These are phyloP conservation scores for Liquidambar formosana DNA, from an alignment of 164 flowering plant species.

Conservation along the genomic window DNA sequence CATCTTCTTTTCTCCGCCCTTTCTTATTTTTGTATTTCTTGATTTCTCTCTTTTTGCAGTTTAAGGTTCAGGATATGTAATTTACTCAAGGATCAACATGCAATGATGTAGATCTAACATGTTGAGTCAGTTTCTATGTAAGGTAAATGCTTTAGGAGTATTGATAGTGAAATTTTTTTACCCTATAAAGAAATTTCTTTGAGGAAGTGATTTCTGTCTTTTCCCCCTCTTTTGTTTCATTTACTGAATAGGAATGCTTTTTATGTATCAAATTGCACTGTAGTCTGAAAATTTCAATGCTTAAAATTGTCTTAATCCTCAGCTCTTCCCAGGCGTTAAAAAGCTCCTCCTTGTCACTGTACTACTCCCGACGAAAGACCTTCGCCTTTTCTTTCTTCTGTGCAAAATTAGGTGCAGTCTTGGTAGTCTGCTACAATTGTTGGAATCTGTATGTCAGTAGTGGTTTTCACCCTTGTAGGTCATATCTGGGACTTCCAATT, in stretches of 20 bases:
- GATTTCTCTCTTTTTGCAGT: slow-evolving; percentile 17
- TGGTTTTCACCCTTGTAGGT: no score
- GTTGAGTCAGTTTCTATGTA: slow-evolving; percentile 15
- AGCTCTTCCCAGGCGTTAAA: no score
- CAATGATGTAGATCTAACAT: slow-evolving; percentile 29
- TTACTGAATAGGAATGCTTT: not conserved
- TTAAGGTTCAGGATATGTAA: slow-evolving; percentile 26
- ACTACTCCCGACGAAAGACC: no score
- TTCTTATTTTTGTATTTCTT: slow-evolving; percentile 6
- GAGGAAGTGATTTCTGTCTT: not conserved
- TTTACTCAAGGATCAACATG: slow-evolving; percentile 22
- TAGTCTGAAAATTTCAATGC: no score
- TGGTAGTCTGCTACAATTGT: no score
- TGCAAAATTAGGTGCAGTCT: no score
- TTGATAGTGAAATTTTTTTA: slow-evolving; percentile 1
- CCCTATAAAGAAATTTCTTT: not conserved
- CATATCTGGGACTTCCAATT: no score
- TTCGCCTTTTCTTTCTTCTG: no score
- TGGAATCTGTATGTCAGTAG: no score
- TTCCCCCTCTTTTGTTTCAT: not conserved
- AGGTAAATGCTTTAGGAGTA: slow-evolving; percentile 21
- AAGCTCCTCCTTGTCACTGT: no score
- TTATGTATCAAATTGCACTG: not conserved
- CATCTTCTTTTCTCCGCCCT: not conserved
- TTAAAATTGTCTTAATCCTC: no score